A percentile compares a stretch with the other conserved stretches of the same genome.
Evolutionary conservation across 805 yeast species (phyloP).

Genomic region (Brettanomyces bruxellensis): DNA sequence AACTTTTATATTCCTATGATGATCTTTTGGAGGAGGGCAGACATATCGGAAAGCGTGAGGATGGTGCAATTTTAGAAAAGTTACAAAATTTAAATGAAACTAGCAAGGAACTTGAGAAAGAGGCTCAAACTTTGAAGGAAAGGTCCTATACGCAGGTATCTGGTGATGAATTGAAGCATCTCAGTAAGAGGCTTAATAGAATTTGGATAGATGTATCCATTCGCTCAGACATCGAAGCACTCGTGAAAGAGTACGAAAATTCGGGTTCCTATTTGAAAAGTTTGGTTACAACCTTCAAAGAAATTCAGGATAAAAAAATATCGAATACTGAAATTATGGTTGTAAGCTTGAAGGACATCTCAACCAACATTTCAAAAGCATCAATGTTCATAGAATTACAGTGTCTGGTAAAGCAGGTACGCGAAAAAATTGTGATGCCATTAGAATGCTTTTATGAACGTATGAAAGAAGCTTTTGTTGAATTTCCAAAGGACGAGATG

Average conservation of each 20-base stretch:
- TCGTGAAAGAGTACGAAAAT: constrained; percentile 1
- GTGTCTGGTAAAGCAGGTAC: neutral
- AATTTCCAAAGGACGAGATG: neutral
- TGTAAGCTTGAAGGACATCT: neutral
- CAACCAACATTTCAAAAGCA: neutral
- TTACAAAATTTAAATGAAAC: constrained; percentile 6
- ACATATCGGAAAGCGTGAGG: constrained; percentile 8
- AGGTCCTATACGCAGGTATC: neutral
- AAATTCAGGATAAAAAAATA: neutral
- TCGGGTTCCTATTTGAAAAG: neutral
- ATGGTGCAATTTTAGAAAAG: constrained; percentile 7
- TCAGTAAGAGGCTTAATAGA: neutral
- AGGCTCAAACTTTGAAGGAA: constrained; percentile 2
- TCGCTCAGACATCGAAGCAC: neutral
- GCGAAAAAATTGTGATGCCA: neutral
- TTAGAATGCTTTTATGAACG: neutral
- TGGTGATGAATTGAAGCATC: neutral
- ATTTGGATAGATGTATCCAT: constrained; percentile 3
- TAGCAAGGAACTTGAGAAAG: constrained; percentile 9
- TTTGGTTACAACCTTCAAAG: too few species aligned
- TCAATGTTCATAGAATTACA: neutral
- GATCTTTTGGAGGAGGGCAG: constrained; percentile 19
- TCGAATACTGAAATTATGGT: neutral
- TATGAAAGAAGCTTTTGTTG: neutral
- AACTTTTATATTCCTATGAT: constrained; percentile 17